phyloP scores from a whole-genome alignment of 1,284 basidiomycete genomes.

The Ustilago bromivora region DNA sequence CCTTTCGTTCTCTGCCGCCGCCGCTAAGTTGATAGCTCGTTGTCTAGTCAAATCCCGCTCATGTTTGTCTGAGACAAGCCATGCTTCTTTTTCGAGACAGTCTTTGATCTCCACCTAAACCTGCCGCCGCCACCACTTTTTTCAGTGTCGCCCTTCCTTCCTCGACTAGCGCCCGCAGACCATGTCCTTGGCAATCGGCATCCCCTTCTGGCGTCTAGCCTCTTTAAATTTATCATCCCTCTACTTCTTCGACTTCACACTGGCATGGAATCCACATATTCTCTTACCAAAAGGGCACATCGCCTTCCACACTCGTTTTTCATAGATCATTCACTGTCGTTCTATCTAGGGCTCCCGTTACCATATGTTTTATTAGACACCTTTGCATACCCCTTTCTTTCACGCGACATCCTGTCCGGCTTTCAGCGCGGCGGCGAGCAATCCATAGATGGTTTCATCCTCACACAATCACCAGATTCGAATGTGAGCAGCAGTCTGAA shows the following conservation, averaged over 20 bases:
- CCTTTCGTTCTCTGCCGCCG: neutral
- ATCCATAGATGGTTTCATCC: slow-evolving; percentile 8
- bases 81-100: slow-evolving; percentile 19
- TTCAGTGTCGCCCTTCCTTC: slow-evolving; percentile 10
- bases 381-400: neutral
- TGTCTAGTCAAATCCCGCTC: neutral
- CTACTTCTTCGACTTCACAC: neutral
- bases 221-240: too few relatives aligned
- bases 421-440: slow-evolving; percentile 2
- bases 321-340: slow-evolving; percentile 9
- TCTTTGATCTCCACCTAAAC: slow-evolving; percentile 16
- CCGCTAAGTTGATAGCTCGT: neutral
- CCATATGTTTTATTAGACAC: slow-evolving; percentile 16
- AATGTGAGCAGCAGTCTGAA: neutral
- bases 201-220: neutral
- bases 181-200: neutral
- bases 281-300: slow-evolving; percentile 1
- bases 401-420: neutral
- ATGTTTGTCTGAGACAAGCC: neutral
- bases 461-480: neutral
- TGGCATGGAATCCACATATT: slow-evolving; percentile 17
- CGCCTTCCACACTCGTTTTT: neutral
- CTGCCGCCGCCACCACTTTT: slow-evolving; percentile 16
- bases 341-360: slow-evolving; percentile 15
- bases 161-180: neutral